These are phyloP conservation scores for Copromyces sp. DNA, from an alignment of 495 filamentous ascomycete species.

Conservation along the genomic window DNA sequence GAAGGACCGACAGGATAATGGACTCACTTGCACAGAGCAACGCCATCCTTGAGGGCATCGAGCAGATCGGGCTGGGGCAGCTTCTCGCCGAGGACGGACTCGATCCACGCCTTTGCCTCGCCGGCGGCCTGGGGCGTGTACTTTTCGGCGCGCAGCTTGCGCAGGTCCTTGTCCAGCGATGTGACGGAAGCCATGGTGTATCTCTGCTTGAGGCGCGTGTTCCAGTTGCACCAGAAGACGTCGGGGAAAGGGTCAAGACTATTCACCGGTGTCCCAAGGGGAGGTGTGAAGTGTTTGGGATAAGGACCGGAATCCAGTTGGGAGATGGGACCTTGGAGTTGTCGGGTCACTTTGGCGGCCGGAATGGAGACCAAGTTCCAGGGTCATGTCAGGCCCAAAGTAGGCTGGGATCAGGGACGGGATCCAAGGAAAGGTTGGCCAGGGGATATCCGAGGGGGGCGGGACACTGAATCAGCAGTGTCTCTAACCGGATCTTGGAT, in stretches of 20 bases:
- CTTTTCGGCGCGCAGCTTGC: conserved; percentile 80
- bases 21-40: conserved; percentile 79
- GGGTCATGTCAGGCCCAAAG: not conserved
- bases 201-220: not conserved
- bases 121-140: conserved; percentile 89
- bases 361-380: not conserved
- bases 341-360: not conserved
- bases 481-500: not conserved
- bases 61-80: conserved; percentile 68
- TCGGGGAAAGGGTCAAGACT: not conserved
- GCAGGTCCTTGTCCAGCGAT: conserved; percentile 91
- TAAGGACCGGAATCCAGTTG: not conserved
- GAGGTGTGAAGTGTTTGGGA: not conserved
- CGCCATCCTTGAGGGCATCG: conserved; percentile 78
- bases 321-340: not conserved
- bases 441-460: not conserved
- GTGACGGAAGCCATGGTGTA: conserved; percentile 80
- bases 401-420: not conserved
- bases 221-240: not conserved
- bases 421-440: not conserved
- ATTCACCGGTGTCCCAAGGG: not conserved
- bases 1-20: not conserved
- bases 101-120: conserved; percentile 81
- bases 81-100: conserved; percentile 63
- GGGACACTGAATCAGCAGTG: not conserved